Conservation (phyloP, 352 stramenopile genomes). For the Globisporangium abappressorium region DNA sequence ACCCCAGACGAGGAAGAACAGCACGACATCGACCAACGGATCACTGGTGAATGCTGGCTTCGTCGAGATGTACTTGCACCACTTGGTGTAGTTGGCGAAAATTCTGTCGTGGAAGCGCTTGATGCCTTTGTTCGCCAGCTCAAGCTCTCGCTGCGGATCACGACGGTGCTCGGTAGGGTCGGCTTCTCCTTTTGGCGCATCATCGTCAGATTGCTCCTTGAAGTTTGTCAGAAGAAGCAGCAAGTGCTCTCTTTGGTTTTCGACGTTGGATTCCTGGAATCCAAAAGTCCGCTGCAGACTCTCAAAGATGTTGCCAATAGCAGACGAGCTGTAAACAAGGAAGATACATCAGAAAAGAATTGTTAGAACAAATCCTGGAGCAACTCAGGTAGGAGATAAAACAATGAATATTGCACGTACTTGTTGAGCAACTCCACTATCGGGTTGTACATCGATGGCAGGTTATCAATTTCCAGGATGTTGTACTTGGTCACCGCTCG, state of each 20-base stretch:
- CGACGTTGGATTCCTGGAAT: conserved; percentile 90
- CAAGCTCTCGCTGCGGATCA: conserved; percentile 66
- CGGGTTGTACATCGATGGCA: conserved; percentile 65
- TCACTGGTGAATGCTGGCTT: conserved; percentile 80
- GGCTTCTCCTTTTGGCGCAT: conserved; percentile 28
- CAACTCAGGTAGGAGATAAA: not conserved
- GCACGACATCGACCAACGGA: conserved; percentile 68
- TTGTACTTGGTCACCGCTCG: conserved; percentile 56
- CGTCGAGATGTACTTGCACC: conserved; percentile 84
- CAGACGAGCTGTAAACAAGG: conserved; percentile 33
- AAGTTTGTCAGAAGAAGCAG: conserved; percentile 80
- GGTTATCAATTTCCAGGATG: conserved; percentile 66
- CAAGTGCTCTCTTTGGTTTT: conserved; percentile 80
- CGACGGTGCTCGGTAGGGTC: conserved; percentile 37
- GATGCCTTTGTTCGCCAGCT: conserved; percentile 74
- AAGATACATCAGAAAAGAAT: conserved; percentile 8
- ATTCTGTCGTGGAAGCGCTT: conserved; percentile 72
- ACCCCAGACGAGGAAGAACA: conserved; percentile 87
- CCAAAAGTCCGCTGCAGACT: conserved; percentile 94
- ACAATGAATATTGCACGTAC: conserved; percentile 21
- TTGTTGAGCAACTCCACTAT: conserved; percentile 54
- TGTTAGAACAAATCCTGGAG: conserved; percentile 4
- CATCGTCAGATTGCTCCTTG: conserved; percentile 68
- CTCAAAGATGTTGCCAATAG: conserved; percentile 83
- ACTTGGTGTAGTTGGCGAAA: conserved; percentile 87